phyloP scores from a whole-genome alignment of 805 yeast species.

The Suhomyces xylopsoci region DNA sequence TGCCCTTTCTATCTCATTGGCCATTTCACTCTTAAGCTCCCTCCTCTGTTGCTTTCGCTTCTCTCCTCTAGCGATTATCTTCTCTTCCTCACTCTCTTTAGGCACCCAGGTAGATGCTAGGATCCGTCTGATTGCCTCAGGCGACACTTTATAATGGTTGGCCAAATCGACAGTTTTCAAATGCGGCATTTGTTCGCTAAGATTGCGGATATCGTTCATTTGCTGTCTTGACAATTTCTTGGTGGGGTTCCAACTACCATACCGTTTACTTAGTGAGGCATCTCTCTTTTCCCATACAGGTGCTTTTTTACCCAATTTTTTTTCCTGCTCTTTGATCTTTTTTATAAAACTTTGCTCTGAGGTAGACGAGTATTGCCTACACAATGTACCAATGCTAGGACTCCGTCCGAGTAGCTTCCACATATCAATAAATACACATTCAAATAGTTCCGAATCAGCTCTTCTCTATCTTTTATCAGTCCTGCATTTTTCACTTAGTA shows the following conservation, averaged over 20 bases:
- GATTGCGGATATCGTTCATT: constrained; percentile 58
- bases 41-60: constrained; percentile 16
- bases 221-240: constrained; percentile 65
- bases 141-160: constrained; percentile 63
- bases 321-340: constrained; percentile 35
- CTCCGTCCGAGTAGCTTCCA: background rate
- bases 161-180: constrained; percentile 59
- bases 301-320: constrained; percentile 22
- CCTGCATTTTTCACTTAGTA: background rate
- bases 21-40: constrained; percentile 9
- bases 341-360: background rate
- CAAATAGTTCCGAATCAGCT: background rate
- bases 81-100: constrained; percentile 47
- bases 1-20: constrained; percentile 7
- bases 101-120: constrained; percentile 78
- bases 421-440: background rate
- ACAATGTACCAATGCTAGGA: background rate
- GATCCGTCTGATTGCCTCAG: constrained; percentile 80
- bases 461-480: background rate
- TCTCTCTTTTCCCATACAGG: constrained; percentile 69
- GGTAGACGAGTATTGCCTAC: background rate
- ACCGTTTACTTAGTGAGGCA: constrained; percentile 58
- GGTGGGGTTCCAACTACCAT: constrained; percentile 66
- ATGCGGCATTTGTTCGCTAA: constrained; percentile 60
- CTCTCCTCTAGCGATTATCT: constrained; percentile 49